Evolutionary conservation across 345 rosid genomes (phyloP).

Genomic region (Ricinus communis): DNA sequence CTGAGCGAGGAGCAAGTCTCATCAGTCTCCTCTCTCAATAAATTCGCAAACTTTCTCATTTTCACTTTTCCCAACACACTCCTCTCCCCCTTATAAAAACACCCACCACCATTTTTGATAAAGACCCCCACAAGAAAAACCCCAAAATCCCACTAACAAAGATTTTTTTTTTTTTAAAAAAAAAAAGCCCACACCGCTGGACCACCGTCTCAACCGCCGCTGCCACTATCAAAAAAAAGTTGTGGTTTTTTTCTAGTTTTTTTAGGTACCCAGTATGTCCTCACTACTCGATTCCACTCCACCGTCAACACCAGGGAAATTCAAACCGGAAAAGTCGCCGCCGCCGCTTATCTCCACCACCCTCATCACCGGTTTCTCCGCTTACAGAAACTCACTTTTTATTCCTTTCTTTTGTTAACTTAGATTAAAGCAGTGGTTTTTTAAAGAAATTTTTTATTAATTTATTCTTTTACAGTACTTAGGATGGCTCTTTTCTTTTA

Average conservation of each 20-base stretch:
- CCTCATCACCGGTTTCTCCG: conserved; percentile 35
- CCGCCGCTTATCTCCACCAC: conserved; percentile 31
- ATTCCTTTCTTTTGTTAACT: conserved; percentile 46
- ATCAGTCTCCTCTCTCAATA: neutral
- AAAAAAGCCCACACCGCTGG: neutral
- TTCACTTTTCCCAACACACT: neutral
- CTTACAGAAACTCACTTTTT: conserved; percentile 50
- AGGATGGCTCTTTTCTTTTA: too few relatives aligned
- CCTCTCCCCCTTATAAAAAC: neutral
- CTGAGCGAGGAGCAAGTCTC: too few relatives aligned
- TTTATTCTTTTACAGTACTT: too few relatives aligned
- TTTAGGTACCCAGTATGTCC: conserved; percentile 43
- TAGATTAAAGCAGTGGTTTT: too few relatives aligned
- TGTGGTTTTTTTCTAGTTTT: neutral
- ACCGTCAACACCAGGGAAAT: conserved; percentile 67
- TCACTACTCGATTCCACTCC: conserved; percentile 50
- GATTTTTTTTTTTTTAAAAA: too few relatives aligned
- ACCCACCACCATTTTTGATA: neutral
- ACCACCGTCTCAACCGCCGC: neutral
- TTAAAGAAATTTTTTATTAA: too few relatives aligned
- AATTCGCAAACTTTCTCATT: neutral
- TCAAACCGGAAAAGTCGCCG: conserved; percentile 52
- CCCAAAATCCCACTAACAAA: too few relatives aligned
- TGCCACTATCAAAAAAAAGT: neutral
- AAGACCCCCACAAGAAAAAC: neutral